phyloP scores from a whole-genome alignment of 805 yeast species.

The Candida cerambycidarum region DNA sequence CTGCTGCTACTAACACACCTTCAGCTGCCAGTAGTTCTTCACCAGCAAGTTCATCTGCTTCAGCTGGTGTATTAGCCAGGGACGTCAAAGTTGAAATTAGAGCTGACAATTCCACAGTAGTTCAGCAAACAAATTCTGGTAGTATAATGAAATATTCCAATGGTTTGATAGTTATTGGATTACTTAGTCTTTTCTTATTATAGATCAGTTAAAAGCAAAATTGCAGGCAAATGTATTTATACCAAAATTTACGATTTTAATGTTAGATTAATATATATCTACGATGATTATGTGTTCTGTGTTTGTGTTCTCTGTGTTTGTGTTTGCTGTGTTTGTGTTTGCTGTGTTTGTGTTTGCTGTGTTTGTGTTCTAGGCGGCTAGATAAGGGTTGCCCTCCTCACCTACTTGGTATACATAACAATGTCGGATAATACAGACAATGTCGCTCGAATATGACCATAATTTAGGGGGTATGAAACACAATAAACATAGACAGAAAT shows the following conservation, averaged over 20 bases:
- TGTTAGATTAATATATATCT: slow-evolving; percentile 7
- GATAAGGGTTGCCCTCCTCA: no score
- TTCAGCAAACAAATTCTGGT: slow-evolving; percentile 2
- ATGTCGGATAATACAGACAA: no score
- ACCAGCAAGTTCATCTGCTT: no score
- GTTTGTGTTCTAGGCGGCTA: no score
- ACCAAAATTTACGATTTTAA: slow-evolving; percentile 7
- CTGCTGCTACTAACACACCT: no score
- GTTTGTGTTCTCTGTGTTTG: background rate
- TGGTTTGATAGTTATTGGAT: slow-evolving; percentile 1
- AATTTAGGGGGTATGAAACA: no score
- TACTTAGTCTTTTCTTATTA: slow-evolving; percentile 5
- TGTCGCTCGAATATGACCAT: no score
- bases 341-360: no score
- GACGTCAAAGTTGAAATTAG: background rate
- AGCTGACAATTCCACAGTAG: background rate
- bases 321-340: no score
- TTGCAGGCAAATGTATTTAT: slow-evolving; percentile 9
- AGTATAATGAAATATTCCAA: background rate
- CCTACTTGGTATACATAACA: no score
- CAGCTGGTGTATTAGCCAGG: background rate
- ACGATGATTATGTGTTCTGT: background rate
- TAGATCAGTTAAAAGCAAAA: slow-evolving; percentile 2
- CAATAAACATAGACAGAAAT: no score
- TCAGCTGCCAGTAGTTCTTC: no score